These are phyloP conservation scores for Rhodotorula sp. DNA, from an alignment of 1,284 basidiomycete genomes.

Conservation along the genomic window DNA sequence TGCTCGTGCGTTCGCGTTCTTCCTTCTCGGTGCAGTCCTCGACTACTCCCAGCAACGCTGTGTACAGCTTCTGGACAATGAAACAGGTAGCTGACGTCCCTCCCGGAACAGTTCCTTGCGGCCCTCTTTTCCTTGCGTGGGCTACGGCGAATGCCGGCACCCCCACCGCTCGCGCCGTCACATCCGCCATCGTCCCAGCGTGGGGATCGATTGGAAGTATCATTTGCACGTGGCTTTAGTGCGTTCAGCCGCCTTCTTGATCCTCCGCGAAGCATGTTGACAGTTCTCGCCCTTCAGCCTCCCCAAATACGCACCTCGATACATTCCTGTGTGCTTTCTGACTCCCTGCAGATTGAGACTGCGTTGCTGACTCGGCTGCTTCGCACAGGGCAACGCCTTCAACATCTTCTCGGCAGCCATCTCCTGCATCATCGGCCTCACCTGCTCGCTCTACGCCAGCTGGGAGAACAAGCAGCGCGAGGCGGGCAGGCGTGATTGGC, in stretches of 20 bases:
- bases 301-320: not conserved
- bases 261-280: not conserved
- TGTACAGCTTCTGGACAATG: too few relatives aligned
- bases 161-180: constrained; percentile 36
- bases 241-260: constrained; percentile 6
- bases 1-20: not conserved
- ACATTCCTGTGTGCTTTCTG: not conserved
- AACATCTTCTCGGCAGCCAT: constrained; percentile 18
- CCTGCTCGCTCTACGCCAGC: constrained; percentile 26
- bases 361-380: not conserved
- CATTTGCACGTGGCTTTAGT: constrained; percentile 33
- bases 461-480: constrained; percentile 42
- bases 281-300: not conserved
- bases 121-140: constrained; percentile 34
- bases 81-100: not conserved
- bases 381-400: constrained; percentile 24
- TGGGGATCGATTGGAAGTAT: constrained; percentile 32
- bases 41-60: too few relatives aligned
- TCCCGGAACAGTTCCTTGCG: constrained; percentile 15
- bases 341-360: not conserved
- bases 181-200: constrained; percentile 35
- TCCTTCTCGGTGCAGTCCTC: not conserved
- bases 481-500: constrained; percentile 38
- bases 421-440: constrained; percentile 13
- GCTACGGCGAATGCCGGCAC: constrained; percentile 37